Conservation (phyloP, 176 grass and related monocot species). For the Aegilops longissima region DNA sequence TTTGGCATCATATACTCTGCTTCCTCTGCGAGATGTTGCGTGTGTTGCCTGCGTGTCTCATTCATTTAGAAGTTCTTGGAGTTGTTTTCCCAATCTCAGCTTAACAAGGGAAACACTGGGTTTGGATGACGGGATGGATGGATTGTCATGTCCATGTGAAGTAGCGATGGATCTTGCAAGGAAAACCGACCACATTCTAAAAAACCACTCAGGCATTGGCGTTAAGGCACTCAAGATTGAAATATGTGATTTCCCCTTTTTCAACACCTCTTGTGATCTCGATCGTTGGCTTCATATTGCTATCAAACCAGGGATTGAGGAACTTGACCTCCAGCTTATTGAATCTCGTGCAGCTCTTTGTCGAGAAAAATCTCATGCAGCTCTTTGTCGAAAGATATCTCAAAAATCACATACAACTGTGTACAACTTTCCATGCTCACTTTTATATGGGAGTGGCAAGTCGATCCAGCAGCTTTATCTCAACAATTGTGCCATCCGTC, state of each 20-base stretch:
- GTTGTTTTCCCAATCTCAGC: background rate
- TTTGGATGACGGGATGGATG: background rate
- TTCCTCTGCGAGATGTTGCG: background rate
- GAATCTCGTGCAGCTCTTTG: too few relatives aligned
- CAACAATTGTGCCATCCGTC: background rate
- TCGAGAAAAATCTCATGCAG: too few relatives aligned
- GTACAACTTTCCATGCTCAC: background rate
- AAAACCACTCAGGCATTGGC: background rate
- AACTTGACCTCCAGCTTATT: background rate
- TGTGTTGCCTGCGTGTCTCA: background rate
- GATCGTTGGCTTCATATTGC: background rate
- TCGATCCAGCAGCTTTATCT: background rate
- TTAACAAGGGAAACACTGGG: background rate
- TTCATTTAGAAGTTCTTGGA: background rate
- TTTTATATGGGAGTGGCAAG: background rate
- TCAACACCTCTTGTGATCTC: background rate
- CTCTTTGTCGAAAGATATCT: too few relatives aligned
- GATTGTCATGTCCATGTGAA: background rate
- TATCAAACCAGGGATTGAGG: background rate
- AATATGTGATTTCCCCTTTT: background rate
- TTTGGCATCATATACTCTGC: background rate
- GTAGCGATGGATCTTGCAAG: background rate
- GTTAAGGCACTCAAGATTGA: background rate
- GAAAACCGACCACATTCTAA: background rate
- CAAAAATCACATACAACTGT: background rate